A percentile compares a stretch with the other conserved stretches of the same genome.
phyloP scores from a whole-genome alignment of 192 early-diverging fungal genomes.

The Podila minutissima region DNA sequence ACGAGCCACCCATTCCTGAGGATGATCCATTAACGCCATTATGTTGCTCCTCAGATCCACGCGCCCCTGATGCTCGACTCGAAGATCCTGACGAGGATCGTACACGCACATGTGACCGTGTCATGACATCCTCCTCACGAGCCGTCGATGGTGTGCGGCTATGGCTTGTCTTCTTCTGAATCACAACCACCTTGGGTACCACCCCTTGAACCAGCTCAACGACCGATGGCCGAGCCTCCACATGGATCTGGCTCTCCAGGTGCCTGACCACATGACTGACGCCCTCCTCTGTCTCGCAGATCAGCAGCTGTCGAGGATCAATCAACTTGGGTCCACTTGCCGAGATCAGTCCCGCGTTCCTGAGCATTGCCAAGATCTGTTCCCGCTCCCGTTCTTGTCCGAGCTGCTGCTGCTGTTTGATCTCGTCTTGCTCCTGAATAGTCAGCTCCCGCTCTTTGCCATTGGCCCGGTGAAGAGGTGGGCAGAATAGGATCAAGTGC shows the following conservation, averaged over 20 bases:
- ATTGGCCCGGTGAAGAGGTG: conserved; percentile 11
- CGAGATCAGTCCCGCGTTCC: conserved; percentile 48
- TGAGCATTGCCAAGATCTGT: conserved; percentile 61
- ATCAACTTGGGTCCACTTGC: conserved; percentile 51
- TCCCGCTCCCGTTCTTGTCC: conserved; percentile 64
- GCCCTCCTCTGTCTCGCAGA: conserved; percentile 74
- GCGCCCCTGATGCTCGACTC: neutral
- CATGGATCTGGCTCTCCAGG: conserved; percentile 70
- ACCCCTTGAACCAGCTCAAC: conserved; percentile 54
- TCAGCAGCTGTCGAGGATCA: conserved; percentile 72
- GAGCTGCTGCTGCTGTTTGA: conserved; percentile 41
- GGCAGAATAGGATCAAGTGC: conserved; percentile 68
- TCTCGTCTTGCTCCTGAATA: conserved; percentile 35
- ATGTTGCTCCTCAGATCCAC: neutral
- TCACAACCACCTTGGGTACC: conserved; percentile 45
- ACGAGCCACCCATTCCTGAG: conserved; percentile 38
- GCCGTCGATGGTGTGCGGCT: conserved; percentile 26
- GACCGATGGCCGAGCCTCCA: conserved; percentile 62
- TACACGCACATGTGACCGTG: conserved; percentile 30
- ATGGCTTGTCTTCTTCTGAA: conserved; percentile 35
- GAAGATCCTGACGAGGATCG: conserved; percentile 27
- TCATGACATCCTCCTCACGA: conserved; percentile 25
- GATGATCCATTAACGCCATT: neutral
- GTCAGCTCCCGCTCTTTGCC: conserved; percentile 18
- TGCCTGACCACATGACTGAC: conserved; percentile 77